Evolutionary conservation across 306 rosid genomes (phyloP).

Genomic region (Corylus heterophylla): DNA sequence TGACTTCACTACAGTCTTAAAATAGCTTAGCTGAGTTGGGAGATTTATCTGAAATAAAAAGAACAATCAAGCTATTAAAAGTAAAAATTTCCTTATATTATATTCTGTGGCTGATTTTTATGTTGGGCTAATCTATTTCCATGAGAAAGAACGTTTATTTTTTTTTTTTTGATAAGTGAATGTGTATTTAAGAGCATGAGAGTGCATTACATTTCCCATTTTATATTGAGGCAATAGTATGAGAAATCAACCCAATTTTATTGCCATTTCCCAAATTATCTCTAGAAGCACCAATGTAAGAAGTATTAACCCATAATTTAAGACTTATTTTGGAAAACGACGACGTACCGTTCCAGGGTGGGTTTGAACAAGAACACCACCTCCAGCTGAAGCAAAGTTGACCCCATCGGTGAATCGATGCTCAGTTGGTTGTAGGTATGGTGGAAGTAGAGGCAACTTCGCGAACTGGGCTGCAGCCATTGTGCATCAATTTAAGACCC

Average conservation of each 20-base stretch:
- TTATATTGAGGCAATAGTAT: too few species aligned
- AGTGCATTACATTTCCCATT: too few species aligned
- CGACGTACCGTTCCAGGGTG: constrained; percentile 25
- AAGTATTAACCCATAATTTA: too few species aligned
- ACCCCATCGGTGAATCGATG: constrained; percentile 22
- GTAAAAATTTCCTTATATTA: background rate
- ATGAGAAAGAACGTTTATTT: background rate
- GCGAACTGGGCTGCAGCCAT: constrained; percentile 42
- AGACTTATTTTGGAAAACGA: background rate
- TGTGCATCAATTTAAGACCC: background rate
- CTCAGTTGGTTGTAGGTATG: constrained; percentile 35
- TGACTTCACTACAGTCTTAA: constrained; percentile 28
- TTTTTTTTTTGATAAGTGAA: too few species aligned
- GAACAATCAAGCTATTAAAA: background rate
- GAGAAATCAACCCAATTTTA: too few species aligned
- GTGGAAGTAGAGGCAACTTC: constrained; percentile 34
- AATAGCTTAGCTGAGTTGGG: constrained; percentile 31
- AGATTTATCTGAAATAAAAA: constrained; percentile 35
- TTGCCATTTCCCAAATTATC: background rate
- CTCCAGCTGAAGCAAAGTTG: constrained; percentile 49
- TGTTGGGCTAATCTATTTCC: background rate
- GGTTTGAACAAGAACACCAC: constrained; percentile 34
- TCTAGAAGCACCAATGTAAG: background rate
- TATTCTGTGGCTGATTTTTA: background rate
- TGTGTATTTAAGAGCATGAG: too few species aligned